Evolutionary conservation across 2,329 filamentous ascomycete genomes (phyloP), one percentile per base, ranked within the genome.

Genomic region (Curvularia verruculosa): DNA sequence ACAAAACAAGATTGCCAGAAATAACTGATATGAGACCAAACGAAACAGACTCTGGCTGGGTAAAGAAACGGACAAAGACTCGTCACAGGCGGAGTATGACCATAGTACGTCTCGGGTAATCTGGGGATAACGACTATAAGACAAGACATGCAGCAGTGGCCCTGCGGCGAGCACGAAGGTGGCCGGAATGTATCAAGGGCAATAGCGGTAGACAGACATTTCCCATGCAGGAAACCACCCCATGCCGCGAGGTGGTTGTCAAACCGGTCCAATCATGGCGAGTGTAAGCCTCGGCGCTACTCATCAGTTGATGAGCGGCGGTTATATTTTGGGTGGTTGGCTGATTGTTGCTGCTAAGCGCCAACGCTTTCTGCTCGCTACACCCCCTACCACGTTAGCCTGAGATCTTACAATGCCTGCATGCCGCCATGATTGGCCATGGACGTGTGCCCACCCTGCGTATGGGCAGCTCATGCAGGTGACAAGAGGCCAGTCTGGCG

Each of bases 291-390:
- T 71, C 63, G 69, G 73, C 73, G 73, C 69, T 71, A 72, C 62
- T 56, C 61, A 56, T 58, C 19, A 65, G 58, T 65, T 65, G 59
- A 59, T 64, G 59, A 58, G 48, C 59, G 66, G 73, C 73, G 73
- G 73, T 69, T 74, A 74, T 68, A 62, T 69, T 66, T 65, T 67
- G 64, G 67, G 70, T 74, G 70, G 71, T 73, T 75, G 73, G 71
- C 56, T 62, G 62, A 58, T 47, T 57, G 29, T 54, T 58, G 56
- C 66, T 64, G 63, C 26, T 75, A 76, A 74, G 74, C 74, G 74
- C 74, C 72, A 69, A 67, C 58, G 59, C 60, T 66, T 58, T 44
- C 66, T 55, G 58, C 66, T 69, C 66, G 69, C 68, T 70, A 66
- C 64, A 67, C 56, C 41, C 54, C 61, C 58, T 65, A 65, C 65